Evolutionary conservation across 208 protist species (phyloP).

Genomic region (Acanthamoeba royreba): DNA sequence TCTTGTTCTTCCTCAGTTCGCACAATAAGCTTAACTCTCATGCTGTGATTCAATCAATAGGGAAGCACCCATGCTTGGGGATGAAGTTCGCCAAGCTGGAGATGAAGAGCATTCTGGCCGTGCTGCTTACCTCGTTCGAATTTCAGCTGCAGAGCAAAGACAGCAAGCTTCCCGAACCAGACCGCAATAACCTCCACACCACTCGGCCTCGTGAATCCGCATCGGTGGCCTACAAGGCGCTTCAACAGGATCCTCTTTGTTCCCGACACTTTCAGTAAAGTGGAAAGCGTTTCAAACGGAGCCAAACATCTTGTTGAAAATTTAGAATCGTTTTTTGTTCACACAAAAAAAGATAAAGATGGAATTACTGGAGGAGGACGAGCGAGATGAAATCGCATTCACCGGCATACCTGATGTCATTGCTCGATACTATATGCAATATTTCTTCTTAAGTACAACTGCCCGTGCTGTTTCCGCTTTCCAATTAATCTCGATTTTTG

Average conservation of each 20-base stretch:
- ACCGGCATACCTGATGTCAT: slow-evolving; percentile 29
- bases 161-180: not conserved
- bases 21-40: not conserved
- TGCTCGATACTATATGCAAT: slow-evolving; percentile 29
- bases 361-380: not conserved
- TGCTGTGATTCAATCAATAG: not conserved
- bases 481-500: not conserved
- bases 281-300: too few relatives aligned
- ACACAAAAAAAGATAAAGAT: not conserved
- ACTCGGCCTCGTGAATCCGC: not conserved
- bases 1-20: not conserved
- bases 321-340: too few relatives aligned
- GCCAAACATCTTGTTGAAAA: too few relatives aligned
- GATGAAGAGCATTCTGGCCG: slow-evolving; percentile 29
- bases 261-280: too few relatives aligned
- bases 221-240: not conserved
- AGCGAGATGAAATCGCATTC: not conserved
- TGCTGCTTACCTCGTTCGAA: not conserved
- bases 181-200: slow-evolving; percentile 22
- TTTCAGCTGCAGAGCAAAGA: not conserved
- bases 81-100: slow-evolving; percentile 39
- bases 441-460: not conserved
- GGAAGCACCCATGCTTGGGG: slow-evolving; percentile 1
- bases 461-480: not conserved
- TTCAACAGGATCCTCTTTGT: too few relatives aligned